phyloP scores from a whole-genome alignment of 805 yeast species.

The Lipomyces anomalus region DNA sequence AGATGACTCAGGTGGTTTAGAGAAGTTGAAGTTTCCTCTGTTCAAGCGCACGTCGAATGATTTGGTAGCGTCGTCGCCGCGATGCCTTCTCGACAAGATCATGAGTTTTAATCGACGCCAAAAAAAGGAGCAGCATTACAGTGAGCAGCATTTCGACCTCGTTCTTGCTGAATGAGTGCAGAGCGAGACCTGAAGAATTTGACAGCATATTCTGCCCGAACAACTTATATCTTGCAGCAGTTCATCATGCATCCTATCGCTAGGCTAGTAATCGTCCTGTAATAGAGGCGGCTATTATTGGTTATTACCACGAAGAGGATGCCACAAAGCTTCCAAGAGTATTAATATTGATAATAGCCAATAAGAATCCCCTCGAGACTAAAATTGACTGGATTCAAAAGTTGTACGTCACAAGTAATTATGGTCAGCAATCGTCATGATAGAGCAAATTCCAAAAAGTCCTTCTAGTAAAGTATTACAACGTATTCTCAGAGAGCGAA shows the following conservation, averaged over 20 bases:
- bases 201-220: slow-evolving; percentile 31
- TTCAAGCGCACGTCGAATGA: slow-evolving; percentile 11
- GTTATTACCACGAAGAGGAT: slow-evolving; percentile 63
- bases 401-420: slow-evolving; percentile 37
- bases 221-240: slow-evolving; percentile 28
- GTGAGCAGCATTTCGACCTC: slow-evolving; percentile 4
- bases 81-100: slow-evolving; percentile 3
- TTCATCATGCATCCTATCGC: slow-evolving; percentile 27
- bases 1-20: neutral
- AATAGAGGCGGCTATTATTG: slow-evolving; percentile 85
- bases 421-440: slow-evolving; percentile 52
- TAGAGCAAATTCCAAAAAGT: slow-evolving; percentile 84
- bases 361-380: slow-evolving; percentile 26
- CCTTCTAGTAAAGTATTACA: slow-evolving; percentile 94
- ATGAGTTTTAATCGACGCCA: slow-evolving; percentile 7
- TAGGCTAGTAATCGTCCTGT: slow-evolving; percentile 59
- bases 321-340: slow-evolving; percentile 58
- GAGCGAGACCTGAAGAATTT: slow-evolving; percentile 28
- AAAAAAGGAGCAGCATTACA: slow-evolving; percentile 5
- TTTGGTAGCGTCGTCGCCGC: slow-evolving; percentile 10
- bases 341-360: slow-evolving; percentile 29
- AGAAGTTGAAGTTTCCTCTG: slow-evolving; percentile 1
- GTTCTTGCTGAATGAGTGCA: slow-evolving; percentile 23
- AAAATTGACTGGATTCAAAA: slow-evolving; percentile 34
- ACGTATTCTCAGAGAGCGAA: slow-evolving; percentile 41